Base-by-base conservation (phyloP, 1,139 yeast genomes). In the Scheffersomyces illinoinensis region DNA sequence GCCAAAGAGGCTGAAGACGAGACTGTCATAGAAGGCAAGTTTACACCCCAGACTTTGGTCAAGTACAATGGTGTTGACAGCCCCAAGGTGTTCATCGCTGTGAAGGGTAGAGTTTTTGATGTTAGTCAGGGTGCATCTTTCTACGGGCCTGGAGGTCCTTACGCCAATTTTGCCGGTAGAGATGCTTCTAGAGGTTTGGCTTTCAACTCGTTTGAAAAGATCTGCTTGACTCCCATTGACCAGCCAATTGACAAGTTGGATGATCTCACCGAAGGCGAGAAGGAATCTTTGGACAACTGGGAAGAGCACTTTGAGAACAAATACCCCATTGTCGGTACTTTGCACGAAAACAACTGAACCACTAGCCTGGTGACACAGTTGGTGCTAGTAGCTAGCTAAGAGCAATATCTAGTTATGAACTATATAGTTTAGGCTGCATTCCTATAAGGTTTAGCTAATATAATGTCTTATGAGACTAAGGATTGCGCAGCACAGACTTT, bases 111-210 rank as follows among this genome's bases (percentile, higher is more conserved):
- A 53, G 97, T 95, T 4, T 95, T 85, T 70, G 97, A 95, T 70
- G 97, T 93, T 26, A 79, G 91, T 12, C 80, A 82, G 24, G 97
- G 97, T 0, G 85, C 93, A 62, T 83, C 86, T 56, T 95, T 95
- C 71, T 95, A 96, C 71, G 99, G 99, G 0, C 99, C 99, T 3
- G 93, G 96, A 23, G 98, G 98, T 0, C 97, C 98, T 0, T 95
- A 95, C 74, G 89, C 90, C 59, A 93, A 92, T 71, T 95, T 95
- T 79, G 98, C 98, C 0, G 99, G 99, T 3, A 89, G 92, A 65
- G 99, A 95, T 75, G 98, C 99, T 2, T 90, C 97, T 2, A 80
- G 99, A 64, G 99, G 99, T 0, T 83, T 95, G 62, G 98, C 98
- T 1, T 81, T 85, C 68, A 95, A 93, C 73, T 90, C 97, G 47